These are phyloP conservation scores for Aspergillus sp. DNA, from an alignment of 2,329 filamentous ascomycete species.

Conservation along the genomic window DNA sequence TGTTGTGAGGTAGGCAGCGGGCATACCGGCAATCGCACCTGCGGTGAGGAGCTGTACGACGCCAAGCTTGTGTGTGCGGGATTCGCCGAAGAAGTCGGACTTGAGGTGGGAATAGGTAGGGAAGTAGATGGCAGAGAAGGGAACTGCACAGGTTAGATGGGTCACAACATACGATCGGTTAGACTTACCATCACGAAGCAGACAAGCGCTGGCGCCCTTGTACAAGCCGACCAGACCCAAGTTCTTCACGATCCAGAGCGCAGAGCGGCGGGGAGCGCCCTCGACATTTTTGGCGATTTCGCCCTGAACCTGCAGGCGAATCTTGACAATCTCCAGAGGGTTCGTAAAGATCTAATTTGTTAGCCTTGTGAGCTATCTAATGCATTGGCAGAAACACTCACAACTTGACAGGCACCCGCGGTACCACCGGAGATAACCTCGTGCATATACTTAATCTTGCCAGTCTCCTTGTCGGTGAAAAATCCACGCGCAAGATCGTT, in stretches of 20 bases:
- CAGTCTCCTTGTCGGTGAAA: constrained; percentile 74
- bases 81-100: constrained; percentile 90
- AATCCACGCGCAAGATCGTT: constrained; percentile 86
- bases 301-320: constrained; percentile 94
- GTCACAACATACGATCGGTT: neutral
- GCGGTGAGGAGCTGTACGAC: constrained; percentile 89
- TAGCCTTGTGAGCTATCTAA: constrained; percentile 2
- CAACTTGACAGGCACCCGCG: constrained; percentile 94
- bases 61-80: constrained; percentile 81
- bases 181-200: constrained; percentile 74
- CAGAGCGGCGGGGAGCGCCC: constrained; percentile 81
- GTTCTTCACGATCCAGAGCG: constrained; percentile 97
- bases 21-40: constrained; percentile 92
- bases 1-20: constrained; percentile 90
- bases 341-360: constrained; percentile 83
- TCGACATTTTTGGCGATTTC: constrained; percentile 89
- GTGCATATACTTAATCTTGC: constrained; percentile 69
- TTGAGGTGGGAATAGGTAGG: constrained; percentile 95
- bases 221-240: constrained; percentile 92
- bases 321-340: constrained; percentile 98
- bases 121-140: constrained; percentile 99
- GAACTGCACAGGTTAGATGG: constrained; percentile 57
- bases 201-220: constrained; percentile 92
- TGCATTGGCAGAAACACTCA: constrained; percentile 56
- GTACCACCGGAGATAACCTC: constrained; percentile 88